Conservation (phyloP, 2,329 filamentous ascomycete genomes). For the Calonectria leucothoes region DNA sequence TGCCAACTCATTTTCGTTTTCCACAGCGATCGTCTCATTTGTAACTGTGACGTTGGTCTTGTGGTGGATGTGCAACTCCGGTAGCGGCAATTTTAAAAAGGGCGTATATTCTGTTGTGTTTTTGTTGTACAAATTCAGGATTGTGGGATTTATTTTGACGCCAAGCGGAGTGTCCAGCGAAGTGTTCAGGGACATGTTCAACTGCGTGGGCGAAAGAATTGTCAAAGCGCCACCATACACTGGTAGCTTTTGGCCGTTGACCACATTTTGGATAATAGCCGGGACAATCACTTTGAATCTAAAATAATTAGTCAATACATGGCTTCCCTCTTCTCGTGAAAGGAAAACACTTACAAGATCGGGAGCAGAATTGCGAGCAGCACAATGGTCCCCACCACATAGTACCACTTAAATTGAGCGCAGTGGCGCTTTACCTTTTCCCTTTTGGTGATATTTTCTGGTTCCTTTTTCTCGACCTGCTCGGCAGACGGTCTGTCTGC, state of each 20-base stretch:
- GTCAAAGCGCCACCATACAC: conserved; percentile 50
- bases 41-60: conserved; percentile 50
- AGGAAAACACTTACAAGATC: conserved; percentile 52
- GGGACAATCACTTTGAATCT: conserved; percentile 61
- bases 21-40: conserved; percentile 49
- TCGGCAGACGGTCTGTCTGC: conserved; percentile 9
- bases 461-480: conserved; percentile 29
- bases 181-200: conserved; percentile 52
- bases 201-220: conserved; percentile 45
- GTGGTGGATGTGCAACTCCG: conserved; percentile 47
- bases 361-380: conserved; percentile 59
- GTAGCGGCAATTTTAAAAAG: conserved; percentile 42
- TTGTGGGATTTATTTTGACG: conserved; percentile 51
- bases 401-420: conserved; percentile 56
- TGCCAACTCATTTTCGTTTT: conserved; percentile 53
- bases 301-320: not conserved
- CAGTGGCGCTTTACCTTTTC: conserved; percentile 55
- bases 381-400: conserved; percentile 53
- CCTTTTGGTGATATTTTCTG: conserved; percentile 35
- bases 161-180: conserved; percentile 51
- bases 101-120: conserved; percentile 38
- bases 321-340: not conserved
- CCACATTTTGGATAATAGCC: conserved; percentile 57
- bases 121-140: conserved; percentile 55
- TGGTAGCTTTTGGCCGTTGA: conserved; percentile 54